Conservation (phyloP, 1,284 basidiomycete genomes). For the Ustilago cynodontis region DNA sequence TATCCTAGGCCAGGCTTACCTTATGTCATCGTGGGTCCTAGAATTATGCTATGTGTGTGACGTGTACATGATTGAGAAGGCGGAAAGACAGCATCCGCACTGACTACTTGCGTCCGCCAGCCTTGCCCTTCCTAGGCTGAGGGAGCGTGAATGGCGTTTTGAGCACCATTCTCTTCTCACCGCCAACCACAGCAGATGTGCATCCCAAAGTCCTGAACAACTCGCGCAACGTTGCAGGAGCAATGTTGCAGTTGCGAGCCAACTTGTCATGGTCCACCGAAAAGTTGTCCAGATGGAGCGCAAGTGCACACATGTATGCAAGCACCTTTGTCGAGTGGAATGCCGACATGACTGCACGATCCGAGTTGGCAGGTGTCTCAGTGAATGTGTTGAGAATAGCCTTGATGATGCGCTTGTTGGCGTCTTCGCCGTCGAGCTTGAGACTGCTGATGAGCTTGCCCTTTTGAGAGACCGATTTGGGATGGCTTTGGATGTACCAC, state of each 20-base stretch:
- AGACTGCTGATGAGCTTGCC: constrained; percentile 36
- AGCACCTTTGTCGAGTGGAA: constrained; percentile 60
- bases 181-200: constrained; percentile 42
- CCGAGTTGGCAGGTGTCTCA: constrained; percentile 38
- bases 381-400: constrained; percentile 36
- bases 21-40: constrained; percentile 1
- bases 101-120: constrained; percentile 40
- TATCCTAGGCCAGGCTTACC: background rate
- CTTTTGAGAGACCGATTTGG: constrained; percentile 40
- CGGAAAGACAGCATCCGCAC: too few species aligned
- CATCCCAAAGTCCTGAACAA: constrained; percentile 56
- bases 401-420: constrained; percentile 44
- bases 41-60: constrained; percentile 1
- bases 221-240: constrained; percentile 45
- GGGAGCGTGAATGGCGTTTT: constrained; percentile 53
- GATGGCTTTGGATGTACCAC: constrained; percentile 35
- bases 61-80: constrained; percentile 18
- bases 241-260: constrained; percentile 42
- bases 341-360: constrained; percentile 46
- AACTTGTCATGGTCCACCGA: constrained; percentile 52
- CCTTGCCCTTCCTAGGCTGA: constrained; percentile 48
- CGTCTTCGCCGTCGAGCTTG: constrained; percentile 47
- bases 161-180: constrained; percentile 55
- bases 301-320: constrained; percentile 63
- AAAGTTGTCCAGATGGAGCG: constrained; percentile 65